Percentiles rank a stretch among this genome's conserved stretches.
phyloP scores from a whole-genome alignment of 1,284 basidiomycete species.

The Ustilago vetiveriae region DNA sequence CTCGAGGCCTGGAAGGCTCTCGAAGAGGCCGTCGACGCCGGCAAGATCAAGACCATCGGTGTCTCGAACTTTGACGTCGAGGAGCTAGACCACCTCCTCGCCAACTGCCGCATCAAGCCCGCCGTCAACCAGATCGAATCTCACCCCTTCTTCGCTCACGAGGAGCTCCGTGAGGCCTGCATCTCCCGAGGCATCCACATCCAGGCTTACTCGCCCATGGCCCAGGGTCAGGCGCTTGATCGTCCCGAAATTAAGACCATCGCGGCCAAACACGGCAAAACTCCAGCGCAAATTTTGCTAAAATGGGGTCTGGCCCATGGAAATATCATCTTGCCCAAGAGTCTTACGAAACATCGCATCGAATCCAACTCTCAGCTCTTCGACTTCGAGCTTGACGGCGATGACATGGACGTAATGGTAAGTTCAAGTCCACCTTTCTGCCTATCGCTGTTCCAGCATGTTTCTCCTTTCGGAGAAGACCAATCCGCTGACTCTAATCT shows the following conservation, averaged over 20 bases:
- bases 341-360: conserved; percentile 63
- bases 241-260: conserved; percentile 64
- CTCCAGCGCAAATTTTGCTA: conserved; percentile 62
- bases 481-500: background rate
- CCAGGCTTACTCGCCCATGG: conserved; percentile 66
- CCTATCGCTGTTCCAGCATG: no score
- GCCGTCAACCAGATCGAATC: conserved; percentile 67
- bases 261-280: conserved; percentile 64
- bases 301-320: conserved; percentile 59
- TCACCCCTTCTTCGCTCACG: conserved; percentile 66
- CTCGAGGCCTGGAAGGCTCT: conserved; percentile 64
- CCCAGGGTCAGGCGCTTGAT: conserved; percentile 64
- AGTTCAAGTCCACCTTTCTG: no score
- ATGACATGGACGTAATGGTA: conserved; percentile 60
- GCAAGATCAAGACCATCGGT: conserved; percentile 65
- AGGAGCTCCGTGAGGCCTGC: conserved; percentile 63
- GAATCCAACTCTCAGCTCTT: conserved; percentile 63
- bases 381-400: conserved; percentile 62
- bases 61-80: conserved; percentile 67
- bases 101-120: conserved; percentile 63
- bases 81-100: conserved; percentile 64
- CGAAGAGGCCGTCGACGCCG: conserved; percentile 65
- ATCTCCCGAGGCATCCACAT: conserved; percentile 64
- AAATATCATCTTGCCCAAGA: conserved; percentile 65
- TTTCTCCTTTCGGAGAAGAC: no score